Percentiles rank a stretch among this genome's conserved stretches.
Evolutionary conservation across 768 basidiomycete genomes (phyloP).

Genomic region (Russula foetens): DNA sequence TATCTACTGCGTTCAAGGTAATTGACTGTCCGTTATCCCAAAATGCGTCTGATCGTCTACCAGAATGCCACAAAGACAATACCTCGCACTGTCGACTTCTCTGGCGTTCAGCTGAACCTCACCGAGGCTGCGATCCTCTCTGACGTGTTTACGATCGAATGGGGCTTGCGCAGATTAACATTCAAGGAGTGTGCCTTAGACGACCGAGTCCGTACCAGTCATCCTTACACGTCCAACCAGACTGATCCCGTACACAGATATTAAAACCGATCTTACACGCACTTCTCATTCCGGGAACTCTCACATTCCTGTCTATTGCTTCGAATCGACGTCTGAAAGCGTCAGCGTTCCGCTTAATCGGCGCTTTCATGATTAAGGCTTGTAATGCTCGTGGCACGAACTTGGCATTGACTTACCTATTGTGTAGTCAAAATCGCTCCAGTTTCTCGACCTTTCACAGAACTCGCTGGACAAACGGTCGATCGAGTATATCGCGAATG

Average conservation of each 20-base stretch:
- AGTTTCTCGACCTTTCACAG: constrained; percentile 87
- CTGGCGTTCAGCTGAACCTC: constrained; percentile 64
- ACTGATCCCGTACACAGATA: constrained; percentile 35
- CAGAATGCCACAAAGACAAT: constrained; percentile 45
- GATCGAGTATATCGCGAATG: constrained; percentile 71
- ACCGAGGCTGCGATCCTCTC: constrained; percentile 73
- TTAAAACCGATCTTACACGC: constrained; percentile 89
- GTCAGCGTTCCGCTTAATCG: constrained; percentile 69
- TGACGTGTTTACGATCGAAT: constrained; percentile 88
- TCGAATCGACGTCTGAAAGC: constrained; percentile 78
- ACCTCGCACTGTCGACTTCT: constrained; percentile 73
- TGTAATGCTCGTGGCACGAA: constrained; percentile 22
- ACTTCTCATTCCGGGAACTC: constrained; percentile 70
- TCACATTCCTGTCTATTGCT: constrained; percentile 79
- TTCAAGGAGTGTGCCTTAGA: constrained; percentile 85
- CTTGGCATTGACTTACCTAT: not conserved
- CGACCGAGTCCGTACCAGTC: constrained; percentile 48
- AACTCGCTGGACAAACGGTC: constrained; percentile 78
- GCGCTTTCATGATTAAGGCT: constrained; percentile 68
- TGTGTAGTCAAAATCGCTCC: constrained; percentile 58
- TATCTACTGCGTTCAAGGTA: constrained; percentile 68
- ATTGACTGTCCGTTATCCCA: not conserved
- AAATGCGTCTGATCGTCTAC: constrained; percentile 3
- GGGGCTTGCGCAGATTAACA: constrained; percentile 81
- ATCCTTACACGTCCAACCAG: not conserved